Base-by-base conservation (phyloP, 176 grass and related monocot genomes). In the Carex myosuroides region DNA sequence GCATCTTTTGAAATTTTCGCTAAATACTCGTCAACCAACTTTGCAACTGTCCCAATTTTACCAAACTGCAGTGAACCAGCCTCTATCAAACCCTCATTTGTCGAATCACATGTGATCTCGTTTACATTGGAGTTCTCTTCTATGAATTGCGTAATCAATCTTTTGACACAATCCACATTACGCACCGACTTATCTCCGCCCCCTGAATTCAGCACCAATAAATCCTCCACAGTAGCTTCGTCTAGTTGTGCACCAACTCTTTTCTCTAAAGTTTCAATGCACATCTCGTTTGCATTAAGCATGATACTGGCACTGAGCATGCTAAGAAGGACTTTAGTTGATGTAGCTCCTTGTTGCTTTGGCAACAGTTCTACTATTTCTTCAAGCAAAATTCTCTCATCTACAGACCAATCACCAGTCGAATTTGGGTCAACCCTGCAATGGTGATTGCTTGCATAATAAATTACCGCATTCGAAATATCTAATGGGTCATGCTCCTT, bases 331-430 rank as follows among this genome's bases (percentile, higher is more conserved):
- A 94, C 91, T 75, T 86, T 92, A 13, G 88, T 94, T 29, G 92
- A 88, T 8, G 90, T 83, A 24, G 91, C 94, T 70, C 92, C 94
- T 81, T 94, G 94, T 79, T 92, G 90, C 13, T 84, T 55, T 2
- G 94, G 94, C 75, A 97, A 89, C 85, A 97, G 82, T 46, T 87
- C 87, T 66, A 97, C 92, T 81, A 97, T 97, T 89, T 97, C 94
- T 86, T 97, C 94, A 22, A 97, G 87, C 64, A 97, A 92, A 85
- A 89, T 88, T 84, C 88, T 90, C 87, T 97, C 91, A 70, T 94
- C 92, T 17, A 77, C 85, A 41, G 93, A 90, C 20, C 92, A 97
- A n/a, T 89, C 80, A 24, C 87, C 85, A 6, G 90, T 97, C 18
- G 94, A 88, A 81, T 86, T 86, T 24, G 90, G 88, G 14, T 89